phyloP scores from a whole-genome alignment of 176 grass and related monocot genomes.

The Oryza meyeriana region DNA sequence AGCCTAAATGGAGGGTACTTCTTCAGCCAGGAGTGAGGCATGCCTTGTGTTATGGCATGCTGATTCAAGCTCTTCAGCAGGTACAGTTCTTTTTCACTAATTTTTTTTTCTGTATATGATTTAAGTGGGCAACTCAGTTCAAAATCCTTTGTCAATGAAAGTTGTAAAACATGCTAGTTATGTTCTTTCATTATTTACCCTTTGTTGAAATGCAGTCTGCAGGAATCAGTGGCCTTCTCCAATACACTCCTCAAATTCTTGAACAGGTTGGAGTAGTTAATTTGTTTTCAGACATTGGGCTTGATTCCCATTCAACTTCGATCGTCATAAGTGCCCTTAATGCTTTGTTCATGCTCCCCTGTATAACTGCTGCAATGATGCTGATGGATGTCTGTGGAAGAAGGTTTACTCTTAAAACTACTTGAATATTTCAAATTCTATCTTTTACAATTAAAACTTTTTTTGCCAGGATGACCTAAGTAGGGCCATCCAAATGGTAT shows the following conservation, averaged over 20 bases:
- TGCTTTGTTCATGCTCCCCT: slow-evolving; percentile 82
- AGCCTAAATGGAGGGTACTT: slow-evolving; percentile 58
- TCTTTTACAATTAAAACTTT: slow-evolving; percentile 22
- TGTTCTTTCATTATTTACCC: background rate
- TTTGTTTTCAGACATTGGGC: slow-evolving; percentile 65
- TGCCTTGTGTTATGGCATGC: slow-evolving; percentile 69
- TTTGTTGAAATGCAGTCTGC: slow-evolving; percentile 60
- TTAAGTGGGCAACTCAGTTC: background rate
- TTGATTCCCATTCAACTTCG: slow-evolving; percentile 62
- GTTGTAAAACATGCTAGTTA: background rate
- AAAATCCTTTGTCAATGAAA: background rate
- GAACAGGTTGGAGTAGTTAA: slow-evolving; percentile 64
- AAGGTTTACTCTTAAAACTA: slow-evolving; percentile 47
- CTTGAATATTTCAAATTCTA: background rate
- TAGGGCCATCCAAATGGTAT: too few relatives aligned
- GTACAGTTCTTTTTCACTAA: slow-evolving; percentile 32
- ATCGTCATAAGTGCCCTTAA: slow-evolving; percentile 72
- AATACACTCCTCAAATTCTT: slow-evolving; percentile 77
- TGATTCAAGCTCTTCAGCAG: slow-evolving; percentile 81
- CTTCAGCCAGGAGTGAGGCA: slow-evolving; percentile 79
- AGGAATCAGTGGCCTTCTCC: slow-evolving; percentile 81
- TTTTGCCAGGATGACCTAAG: too few relatives aligned
- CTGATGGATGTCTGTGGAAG: slow-evolving; percentile 81
- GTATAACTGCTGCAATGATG: slow-evolving; percentile 77
- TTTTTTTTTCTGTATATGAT: background rate